These are phyloP conservation scores for Solidago caesia DNA, from an alignment of 129 eudicot species.

Conservation along the genomic window DNA sequence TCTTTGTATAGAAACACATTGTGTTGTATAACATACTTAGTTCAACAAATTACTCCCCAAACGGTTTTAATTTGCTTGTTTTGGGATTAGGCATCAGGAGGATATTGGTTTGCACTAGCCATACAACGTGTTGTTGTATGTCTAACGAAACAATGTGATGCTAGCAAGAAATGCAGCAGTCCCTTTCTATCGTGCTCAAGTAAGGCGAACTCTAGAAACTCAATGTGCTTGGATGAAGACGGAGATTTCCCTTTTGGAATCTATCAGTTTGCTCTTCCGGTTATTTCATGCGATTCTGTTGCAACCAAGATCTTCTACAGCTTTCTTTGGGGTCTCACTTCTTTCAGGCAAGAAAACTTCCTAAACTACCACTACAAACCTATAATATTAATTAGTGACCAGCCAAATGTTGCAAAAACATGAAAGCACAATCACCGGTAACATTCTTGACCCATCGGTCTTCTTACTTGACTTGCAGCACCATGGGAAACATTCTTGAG, in stretches of 20 bases:
- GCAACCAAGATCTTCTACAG: constrained; percentile 41
- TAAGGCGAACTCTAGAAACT: constrained; percentile 27
- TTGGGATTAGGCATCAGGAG: constrained; percentile 42
- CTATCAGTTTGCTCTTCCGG: constrained; percentile 44
- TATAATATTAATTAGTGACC: no score
- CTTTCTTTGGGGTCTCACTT: constrained; percentile 50
- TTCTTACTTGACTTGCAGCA: constrained; percentile 34
- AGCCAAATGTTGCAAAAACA: neutral
- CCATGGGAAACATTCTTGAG: constrained; percentile 55
- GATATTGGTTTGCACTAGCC: constrained; percentile 52
- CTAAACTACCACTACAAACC: neutral
- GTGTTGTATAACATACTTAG: neutral
- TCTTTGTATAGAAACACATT: neutral
- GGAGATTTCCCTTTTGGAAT: constrained; percentile 50
- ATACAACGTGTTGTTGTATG: constrained; percentile 44
- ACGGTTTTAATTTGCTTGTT: neutral
- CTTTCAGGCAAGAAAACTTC: constrained; percentile 45
- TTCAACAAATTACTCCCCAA: neutral
- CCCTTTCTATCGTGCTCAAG: constrained; percentile 40
- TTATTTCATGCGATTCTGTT: constrained; percentile 37
- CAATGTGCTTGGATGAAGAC: constrained; percentile 40
- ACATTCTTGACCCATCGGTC: neutral
- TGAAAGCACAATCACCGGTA: no score
- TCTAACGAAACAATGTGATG: constrained; percentile 39
- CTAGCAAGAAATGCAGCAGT: constrained; percentile 25